These are phyloP conservation scores for Colletotrichum gloeosporioides DNA, from an alignment of 2,329 filamentous ascomycete species.

Conservation along the genomic window DNA sequence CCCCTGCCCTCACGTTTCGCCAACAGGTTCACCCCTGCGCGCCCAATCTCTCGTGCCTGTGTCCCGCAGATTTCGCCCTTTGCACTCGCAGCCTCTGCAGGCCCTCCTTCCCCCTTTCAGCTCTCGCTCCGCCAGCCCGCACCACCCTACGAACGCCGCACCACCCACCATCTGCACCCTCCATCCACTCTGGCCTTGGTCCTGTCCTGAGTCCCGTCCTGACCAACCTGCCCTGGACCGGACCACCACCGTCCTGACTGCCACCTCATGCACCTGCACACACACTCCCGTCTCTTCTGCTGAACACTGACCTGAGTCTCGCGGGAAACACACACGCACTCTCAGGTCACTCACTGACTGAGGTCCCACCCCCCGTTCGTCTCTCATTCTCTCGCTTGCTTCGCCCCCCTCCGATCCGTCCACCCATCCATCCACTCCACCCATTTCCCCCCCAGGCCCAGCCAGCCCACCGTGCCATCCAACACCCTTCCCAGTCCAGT, in stretches of 20 bases:
- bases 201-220: neutral
- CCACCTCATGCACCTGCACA: neutral
- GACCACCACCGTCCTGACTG: neutral
- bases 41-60: conserved; percentile 22
- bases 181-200: neutral
- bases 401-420: conserved; percentile 3
- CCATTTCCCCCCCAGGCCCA: neutral
- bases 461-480: conserved; percentile 1
- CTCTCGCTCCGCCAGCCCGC: conserved; percentile 11
- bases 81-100: neutral
- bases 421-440: conserved; percentile 7
- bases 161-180: neutral
- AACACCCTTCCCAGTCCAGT: neutral
- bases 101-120: conserved; percentile 6
- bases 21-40: conserved; percentile 5
- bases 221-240: neutral
- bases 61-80: conserved; percentile 20
- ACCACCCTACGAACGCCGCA: conserved; percentile 1
- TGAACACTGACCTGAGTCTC: neutral
- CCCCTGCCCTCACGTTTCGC: conserved; percentile 13
- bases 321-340: neutral
- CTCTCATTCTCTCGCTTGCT: conserved; percentile 5
- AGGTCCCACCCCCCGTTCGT: neutral
- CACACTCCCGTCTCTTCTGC: neutral
- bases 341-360: neutral